A percentile compares a stretch with the other conserved stretches of the same genome.
Evolutionary conservation across 192 early-diverging fungal genomes (phyloP).

Genomic region (Physocladia obscura): DNA sequence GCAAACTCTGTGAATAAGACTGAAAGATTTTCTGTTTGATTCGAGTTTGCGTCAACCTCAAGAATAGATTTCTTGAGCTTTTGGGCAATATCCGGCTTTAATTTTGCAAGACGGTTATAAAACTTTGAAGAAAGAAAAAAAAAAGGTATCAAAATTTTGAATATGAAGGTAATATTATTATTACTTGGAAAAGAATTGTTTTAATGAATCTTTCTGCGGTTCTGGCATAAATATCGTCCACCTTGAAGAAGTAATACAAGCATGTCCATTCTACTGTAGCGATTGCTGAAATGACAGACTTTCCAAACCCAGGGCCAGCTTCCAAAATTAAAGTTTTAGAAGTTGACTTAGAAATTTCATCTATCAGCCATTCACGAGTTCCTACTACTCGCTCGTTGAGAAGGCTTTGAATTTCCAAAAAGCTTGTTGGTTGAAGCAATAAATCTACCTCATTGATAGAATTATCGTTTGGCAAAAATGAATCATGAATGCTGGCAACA

Average conservation of each 20-base stretch:
- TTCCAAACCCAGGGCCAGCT: conserved; percentile 11
- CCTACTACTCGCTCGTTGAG: not conserved
- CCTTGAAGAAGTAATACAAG: conserved; percentile 6
- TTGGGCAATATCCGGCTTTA: not conserved
- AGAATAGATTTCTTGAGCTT: no score
- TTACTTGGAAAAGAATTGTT: no score
- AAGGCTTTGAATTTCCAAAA: not conserved
- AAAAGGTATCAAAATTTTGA: no score
- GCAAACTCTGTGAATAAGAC: no score
- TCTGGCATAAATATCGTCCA: not conserved
- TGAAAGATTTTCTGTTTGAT: no score
- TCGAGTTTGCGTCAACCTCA: no score
- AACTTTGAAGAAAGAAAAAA: not conserved
- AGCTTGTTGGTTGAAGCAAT: not conserved
- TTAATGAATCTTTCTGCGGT: not conserved
- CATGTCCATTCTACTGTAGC: not conserved
- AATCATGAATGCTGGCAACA: not conserved
- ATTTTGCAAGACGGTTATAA: not conserved
- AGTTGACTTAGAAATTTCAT: not conserved
- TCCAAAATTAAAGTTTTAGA: not conserved
- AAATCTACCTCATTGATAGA: not conserved
- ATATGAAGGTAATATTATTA: no score
- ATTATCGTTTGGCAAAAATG: not conserved
- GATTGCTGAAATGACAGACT: not conserved
- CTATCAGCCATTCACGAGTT: not conserved